A percentile compares a stretch with the other conserved stretches of the same genome.
These are phyloP conservation scores for Parathielavia hyrcaniae DNA, from an alignment of 495 filamentous ascomycete genomes.

Conservation along the genomic window DNA sequence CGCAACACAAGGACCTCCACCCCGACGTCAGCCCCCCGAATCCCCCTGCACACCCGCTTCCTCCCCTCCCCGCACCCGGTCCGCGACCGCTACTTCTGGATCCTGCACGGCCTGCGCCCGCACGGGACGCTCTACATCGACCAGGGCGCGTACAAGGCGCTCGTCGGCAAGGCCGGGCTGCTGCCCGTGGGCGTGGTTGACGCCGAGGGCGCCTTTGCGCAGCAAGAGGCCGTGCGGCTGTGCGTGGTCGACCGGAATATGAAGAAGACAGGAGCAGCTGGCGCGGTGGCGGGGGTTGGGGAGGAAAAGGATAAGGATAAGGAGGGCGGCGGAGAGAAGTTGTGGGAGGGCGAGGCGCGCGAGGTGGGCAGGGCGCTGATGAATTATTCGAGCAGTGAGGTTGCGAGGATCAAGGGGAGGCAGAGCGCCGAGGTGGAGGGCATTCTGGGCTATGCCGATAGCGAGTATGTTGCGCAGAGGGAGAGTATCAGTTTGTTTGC, in stretches of 20 bases:
- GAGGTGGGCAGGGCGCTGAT: slow-evolving; percentile 90
- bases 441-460: slow-evolving; percentile 83
- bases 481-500: slow-evolving; percentile 79
- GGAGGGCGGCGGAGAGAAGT: slow-evolving; percentile 23
- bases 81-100: slow-evolving; percentile 91
- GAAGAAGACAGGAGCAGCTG: slow-evolving; percentile 15
- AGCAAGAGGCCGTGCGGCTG: slow-evolving; percentile 85
- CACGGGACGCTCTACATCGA: slow-evolving; percentile 92
- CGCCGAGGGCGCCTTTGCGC: slow-evolving; percentile 77
- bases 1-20: background rate
- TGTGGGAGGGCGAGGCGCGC: slow-evolving; percentile 50
- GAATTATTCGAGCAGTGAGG: slow-evolving; percentile 84
- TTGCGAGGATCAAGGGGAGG: slow-evolving; percentile 74
- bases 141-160: slow-evolving; percentile 71
- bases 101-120: slow-evolving; percentile 86
- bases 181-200: slow-evolving; percentile 86
- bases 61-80: slow-evolving; percentile 80
- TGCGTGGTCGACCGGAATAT: slow-evolving; percentile 58
- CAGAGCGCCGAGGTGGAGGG: slow-evolving; percentile 72
- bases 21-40: slow-evolving; percentile 27
- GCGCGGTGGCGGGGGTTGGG: slow-evolving; percentile 42
- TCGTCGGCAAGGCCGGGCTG: slow-evolving; percentile 77
- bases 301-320: slow-evolving; percentile 33
- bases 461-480: slow-evolving; percentile 85
- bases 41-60: slow-evolving; percentile 86